phyloP scores from a whole-genome alignment of 768 basidiomycete species.

The Pisolithus marmoratus region DNA sequence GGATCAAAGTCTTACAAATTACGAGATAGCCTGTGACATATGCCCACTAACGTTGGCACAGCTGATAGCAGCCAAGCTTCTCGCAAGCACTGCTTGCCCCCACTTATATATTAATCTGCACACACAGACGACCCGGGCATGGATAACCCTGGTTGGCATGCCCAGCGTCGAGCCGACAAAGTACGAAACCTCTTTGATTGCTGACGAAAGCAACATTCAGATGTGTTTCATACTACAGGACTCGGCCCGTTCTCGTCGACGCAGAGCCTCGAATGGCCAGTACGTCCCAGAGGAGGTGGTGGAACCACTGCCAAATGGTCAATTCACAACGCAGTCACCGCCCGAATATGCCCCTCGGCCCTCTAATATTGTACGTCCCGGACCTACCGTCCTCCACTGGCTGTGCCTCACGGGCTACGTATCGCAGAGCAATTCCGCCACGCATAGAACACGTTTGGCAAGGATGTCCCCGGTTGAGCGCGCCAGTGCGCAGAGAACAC shows the following conservation, averaged over 20 bases:
- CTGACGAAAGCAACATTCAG: neutral
- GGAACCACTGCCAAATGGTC: slow-evolving; percentile 51
- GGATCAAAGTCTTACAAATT: too few species aligned
- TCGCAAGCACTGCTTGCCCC: neutral
- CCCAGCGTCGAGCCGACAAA: slow-evolving; percentile 55
- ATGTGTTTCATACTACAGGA: slow-evolving; percentile 24
- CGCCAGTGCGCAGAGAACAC: slow-evolving; percentile 49
- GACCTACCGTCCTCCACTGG: neutral
- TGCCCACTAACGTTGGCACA: too few species aligned
- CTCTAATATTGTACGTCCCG: slow-evolving; percentile 32
- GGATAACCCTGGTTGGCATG: slow-evolving; percentile 78
- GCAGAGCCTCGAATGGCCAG: slow-evolving; percentile 43
- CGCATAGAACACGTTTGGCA: slow-evolving; percentile 31
- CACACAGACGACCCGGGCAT: slow-evolving; percentile 29
- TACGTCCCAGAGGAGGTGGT: slow-evolving; percentile 54
- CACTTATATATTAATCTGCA: neutral
- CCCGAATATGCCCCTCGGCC: slow-evolving; percentile 37
- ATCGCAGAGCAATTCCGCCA: slow-evolving; percentile 15
- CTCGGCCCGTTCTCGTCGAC: slow-evolving; percentile 19
- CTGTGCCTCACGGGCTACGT: neutral
- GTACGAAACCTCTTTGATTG: slow-evolving; percentile 24
- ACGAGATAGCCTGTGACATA: too few species aligned
- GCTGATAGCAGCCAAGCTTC: neutral
- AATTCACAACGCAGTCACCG: slow-evolving; percentile 53
- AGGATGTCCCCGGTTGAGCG: slow-evolving; percentile 59